Conservation (phyloP, 192 early-diverging fungal species). For the Phlyctochytrium bullatum region DNA sequence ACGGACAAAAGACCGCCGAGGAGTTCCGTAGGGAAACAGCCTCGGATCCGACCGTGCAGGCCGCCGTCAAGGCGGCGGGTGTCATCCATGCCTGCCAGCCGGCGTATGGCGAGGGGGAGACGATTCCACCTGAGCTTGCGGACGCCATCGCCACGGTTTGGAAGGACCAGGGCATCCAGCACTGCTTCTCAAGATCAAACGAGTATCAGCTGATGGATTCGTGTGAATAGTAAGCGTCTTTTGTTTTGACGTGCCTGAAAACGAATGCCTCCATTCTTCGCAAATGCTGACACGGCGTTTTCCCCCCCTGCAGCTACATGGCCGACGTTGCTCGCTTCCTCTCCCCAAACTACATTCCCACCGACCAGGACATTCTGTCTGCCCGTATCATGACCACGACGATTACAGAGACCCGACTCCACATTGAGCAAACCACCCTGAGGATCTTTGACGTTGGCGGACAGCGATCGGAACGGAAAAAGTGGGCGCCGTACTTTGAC, state of each 20-base stretch:
- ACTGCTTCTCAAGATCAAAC: slow-evolving; percentile 28
- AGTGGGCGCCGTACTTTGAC: slow-evolving; percentile 70
- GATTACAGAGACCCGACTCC: slow-evolving; percentile 64
- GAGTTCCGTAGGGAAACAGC: neutral
- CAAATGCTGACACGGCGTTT: no score
- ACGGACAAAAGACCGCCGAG: neutral
- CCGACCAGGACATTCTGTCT: slow-evolving; percentile 67
- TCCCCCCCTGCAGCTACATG: slow-evolving; percentile 23
- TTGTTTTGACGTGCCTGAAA: slow-evolving; percentile 2
- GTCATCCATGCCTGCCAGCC: slow-evolving; percentile 5
- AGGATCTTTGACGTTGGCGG: slow-evolving; percentile 68
- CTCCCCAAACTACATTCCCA: slow-evolving; percentile 53
- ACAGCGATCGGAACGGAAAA: slow-evolving; percentile 57
- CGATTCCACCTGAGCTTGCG: slow-evolving; percentile 11
- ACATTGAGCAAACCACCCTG: slow-evolving; percentile 48
- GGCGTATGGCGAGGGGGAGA: slow-evolving; percentile 35
- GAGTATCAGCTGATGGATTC: slow-evolving; percentile 47
- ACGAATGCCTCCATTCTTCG: no score
- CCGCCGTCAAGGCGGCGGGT: slow-evolving; percentile 15
- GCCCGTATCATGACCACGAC: slow-evolving; percentile 69
- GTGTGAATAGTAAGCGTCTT: slow-evolving; percentile 35
- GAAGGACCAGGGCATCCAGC: slow-evolving; percentile 41
- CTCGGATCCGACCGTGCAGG: neutral
- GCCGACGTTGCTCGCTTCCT: slow-evolving; percentile 46
- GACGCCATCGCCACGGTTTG: slow-evolving; percentile 25